Conservation (phyloP, 2,329 filamentous ascomycete genomes). For the Gremmenia infestans region DNA sequence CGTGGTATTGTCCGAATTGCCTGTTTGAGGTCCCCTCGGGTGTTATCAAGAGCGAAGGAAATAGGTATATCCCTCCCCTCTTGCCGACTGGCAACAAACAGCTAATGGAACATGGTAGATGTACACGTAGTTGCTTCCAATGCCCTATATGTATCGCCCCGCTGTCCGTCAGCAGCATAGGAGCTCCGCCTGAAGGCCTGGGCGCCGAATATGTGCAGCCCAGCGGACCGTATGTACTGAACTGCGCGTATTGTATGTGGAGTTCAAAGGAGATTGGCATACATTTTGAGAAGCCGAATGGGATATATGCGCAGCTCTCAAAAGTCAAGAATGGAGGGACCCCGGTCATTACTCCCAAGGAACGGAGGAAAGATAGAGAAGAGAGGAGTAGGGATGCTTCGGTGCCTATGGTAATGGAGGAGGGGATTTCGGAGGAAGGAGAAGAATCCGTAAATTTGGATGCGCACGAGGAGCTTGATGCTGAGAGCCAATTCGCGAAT, state of each 20-base stretch:
- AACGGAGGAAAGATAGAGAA: slow-evolving; percentile 26
- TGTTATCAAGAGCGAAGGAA: slow-evolving; percentile 86
- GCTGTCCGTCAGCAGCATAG: slow-evolving; percentile 67
- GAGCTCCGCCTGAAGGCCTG: slow-evolving; percentile 37
- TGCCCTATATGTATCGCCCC: slow-evolving; percentile 85
- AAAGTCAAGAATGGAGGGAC: slow-evolving; percentile 61
- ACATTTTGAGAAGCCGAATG: slow-evolving; percentile 82
- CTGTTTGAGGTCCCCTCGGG: slow-evolving; percentile 94
- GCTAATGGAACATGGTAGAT: slow-evolving; percentile 46
- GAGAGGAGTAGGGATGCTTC: slow-evolving; percentile 22
- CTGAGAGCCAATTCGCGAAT: slow-evolving; percentile 67
- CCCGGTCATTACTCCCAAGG: slow-evolving; percentile 45
- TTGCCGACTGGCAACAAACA: background rate
- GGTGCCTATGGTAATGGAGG: slow-evolving; percentile 23
- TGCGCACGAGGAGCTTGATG: slow-evolving; percentile 41
- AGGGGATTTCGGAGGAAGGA: slow-evolving; percentile 31
- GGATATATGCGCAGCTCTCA: slow-evolving; percentile 74
- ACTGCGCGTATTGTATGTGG: slow-evolving; percentile 92
- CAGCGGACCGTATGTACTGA: slow-evolving; percentile 66
- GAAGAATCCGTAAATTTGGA: slow-evolving; percentile 31
- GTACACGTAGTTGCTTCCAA: slow-evolving; percentile 91
- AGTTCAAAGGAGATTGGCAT: slow-evolving; percentile 84
- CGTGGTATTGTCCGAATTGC: slow-evolving; percentile 92
- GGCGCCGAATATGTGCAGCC: slow-evolving; percentile 34
- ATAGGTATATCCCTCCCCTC: slow-evolving; percentile 54